Percentiles rank a stretch among this genome's conserved stretches.
Conservation (phyloP, 2,329 filamentous ascomycete genomes). For the Ustulina deusta region DNA sequence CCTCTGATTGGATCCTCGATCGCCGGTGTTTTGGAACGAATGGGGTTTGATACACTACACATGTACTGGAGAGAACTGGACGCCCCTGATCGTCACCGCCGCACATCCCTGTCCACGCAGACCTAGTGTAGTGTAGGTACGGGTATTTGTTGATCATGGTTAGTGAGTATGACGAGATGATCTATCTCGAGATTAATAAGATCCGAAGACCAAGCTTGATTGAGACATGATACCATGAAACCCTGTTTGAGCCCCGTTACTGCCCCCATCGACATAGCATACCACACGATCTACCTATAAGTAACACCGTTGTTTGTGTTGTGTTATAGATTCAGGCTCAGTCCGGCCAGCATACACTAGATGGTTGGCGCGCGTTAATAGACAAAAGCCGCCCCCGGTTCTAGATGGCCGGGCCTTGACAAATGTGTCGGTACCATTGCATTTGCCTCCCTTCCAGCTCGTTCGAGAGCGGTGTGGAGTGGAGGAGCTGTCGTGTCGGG, state of each 20-base stretch:
- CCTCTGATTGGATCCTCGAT: constrained; percentile 33
- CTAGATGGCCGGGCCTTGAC: constrained; percentile 19
- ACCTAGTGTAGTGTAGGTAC: background rate
- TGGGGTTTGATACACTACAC: background rate
- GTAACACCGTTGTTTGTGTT: background rate
- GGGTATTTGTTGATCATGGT: constrained; percentile 8
- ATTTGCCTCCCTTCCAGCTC: constrained; percentile 2
- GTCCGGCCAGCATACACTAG: no score
- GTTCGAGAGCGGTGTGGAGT: constrained; percentile 24
- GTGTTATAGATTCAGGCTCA: background rate
- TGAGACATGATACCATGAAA: background rate
- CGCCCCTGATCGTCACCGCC: constrained; percentile 30
- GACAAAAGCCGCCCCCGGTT: constrained; percentile 9
- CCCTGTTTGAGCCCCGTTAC: background rate
- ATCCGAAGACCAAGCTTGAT: constrained; percentile 18
- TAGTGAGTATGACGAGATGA: constrained; percentile 6
- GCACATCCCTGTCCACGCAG: constrained; percentile 14
- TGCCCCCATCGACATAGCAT: background rate
- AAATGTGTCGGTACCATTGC: constrained; percentile 9
- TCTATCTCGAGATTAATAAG: background rate
- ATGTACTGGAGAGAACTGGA: constrained; percentile 9
- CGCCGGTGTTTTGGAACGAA: constrained; percentile 14
- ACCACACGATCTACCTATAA: background rate
- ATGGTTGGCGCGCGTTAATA: constrained; percentile 17
- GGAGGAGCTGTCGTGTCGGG: background rate